A percentile compares a stretch with the other conserved stretches of the same genome.
Evolutionary conservation across 2,329 filamentous ascomycete species (phyloP).

Genomic region (Colletotrichum viniferum): DNA sequence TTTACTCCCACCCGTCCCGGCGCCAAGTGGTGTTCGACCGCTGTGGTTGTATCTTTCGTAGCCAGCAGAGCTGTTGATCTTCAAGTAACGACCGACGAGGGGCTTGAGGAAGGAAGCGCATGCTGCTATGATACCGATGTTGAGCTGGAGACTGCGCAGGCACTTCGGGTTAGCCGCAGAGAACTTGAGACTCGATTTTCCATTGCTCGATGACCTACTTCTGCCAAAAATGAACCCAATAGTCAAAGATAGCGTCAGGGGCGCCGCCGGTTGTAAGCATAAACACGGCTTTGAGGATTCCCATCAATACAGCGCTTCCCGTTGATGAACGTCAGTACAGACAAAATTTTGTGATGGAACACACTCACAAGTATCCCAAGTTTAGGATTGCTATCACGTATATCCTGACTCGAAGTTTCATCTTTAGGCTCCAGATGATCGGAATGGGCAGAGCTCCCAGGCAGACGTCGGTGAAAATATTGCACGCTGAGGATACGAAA

Average conservation of each 20-base stretch:
- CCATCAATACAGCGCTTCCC: slow-evolving; percentile 29
- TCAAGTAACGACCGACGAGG: slow-evolving; percentile 32
- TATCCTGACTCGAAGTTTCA: slow-evolving; percentile 27
- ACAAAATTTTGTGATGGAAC: background rate
- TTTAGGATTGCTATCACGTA: slow-evolving; percentile 34
- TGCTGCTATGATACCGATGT: slow-evolving; percentile 41
- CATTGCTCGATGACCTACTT: background rate
- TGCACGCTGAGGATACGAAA: slow-evolving; percentile 20
- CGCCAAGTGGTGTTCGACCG: background rate
- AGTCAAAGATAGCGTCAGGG: slow-evolving; percentile 22
- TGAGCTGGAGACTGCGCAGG: slow-evolving; percentile 39
- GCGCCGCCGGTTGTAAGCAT: slow-evolving; percentile 32
- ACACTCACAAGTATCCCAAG: slow-evolving; percentile 32
- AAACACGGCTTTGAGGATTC: slow-evolving; percentile 33
- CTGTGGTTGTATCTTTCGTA: background rate
- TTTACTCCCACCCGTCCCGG: background rate
- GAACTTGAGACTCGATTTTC: background rate
- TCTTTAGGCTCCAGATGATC: slow-evolving; percentile 32
- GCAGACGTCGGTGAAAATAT: slow-evolving; percentile 33
- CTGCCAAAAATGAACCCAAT: background rate
- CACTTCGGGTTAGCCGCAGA: background rate
- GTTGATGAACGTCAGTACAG: background rate
- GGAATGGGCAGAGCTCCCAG: slow-evolving; percentile 33
- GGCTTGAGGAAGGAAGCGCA: slow-evolving; percentile 43
- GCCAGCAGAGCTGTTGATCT: slow-evolving; percentile 22